These are phyloP conservation scores for Capsella bursapastoris DNA, from an alignment of 345 rosid genomes.

Conservation along the genomic window DNA sequence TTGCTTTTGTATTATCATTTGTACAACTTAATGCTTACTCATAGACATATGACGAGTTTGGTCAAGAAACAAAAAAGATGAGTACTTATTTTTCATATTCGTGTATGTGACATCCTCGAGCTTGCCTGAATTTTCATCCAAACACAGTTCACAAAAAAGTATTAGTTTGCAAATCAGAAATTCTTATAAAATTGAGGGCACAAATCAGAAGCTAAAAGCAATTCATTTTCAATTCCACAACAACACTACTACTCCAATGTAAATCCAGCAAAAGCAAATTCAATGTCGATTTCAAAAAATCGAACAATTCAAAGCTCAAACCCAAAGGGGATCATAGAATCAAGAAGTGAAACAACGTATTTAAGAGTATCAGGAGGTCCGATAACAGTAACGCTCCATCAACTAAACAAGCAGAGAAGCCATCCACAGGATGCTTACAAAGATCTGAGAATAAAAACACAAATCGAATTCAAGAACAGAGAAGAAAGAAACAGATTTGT, in stretches of 20 bases:
- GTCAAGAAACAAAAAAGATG: no score
- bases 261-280: no score
- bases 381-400: conserved; percentile 92
- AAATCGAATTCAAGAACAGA: conserved; percentile 1
- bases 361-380: conserved; percentile 99
- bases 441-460: conserved; percentile 67
- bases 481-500: neutral
- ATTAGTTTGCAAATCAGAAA: no score
- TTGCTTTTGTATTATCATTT: no score
- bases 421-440: conserved; percentile 93
- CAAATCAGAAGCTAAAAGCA: no score
- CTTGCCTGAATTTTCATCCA: no score
- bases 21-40: no score
- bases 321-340: conserved; percentile 10
- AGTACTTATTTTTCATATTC: no score
- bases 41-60: no score
- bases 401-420: conserved; percentile 95
- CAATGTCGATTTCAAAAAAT: neutral
- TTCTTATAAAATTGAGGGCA: no score
- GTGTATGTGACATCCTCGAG: no score
- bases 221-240: conserved; percentile 6
- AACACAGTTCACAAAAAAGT: no score
- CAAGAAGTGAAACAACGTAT: conserved; percentile 45
- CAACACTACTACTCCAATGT: neutral
- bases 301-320: conserved; percentile 14